phyloP scores from a whole-genome alignment of 2,329 filamentous ascomycete species.

The Scedosporium apiospermum region DNA sequence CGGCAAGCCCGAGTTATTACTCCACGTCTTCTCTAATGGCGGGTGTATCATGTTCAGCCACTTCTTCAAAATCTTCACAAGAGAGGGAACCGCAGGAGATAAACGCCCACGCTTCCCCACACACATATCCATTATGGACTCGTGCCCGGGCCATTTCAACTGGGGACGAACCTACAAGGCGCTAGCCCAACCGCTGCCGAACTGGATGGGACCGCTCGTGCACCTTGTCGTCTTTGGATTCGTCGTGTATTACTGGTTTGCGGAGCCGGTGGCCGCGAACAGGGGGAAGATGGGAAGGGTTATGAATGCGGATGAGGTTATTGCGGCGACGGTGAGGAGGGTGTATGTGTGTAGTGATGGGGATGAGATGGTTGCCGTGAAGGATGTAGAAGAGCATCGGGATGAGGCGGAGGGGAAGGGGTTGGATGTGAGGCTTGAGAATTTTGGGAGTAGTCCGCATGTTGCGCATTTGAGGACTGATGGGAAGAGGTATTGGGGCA shows the following conservation, averaged over 20 bases:
- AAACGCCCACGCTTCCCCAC: constrained; percentile 22
- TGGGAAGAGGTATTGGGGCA: constrained; percentile 11
- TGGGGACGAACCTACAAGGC: background rate
- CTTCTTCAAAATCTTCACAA: constrained; percentile 25
- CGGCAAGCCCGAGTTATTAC: constrained; percentile 25
- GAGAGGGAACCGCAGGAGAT: constrained; percentile 11
- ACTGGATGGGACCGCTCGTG: background rate
- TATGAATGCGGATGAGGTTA: constrained; percentile 8
- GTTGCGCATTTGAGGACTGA: constrained; percentile 12
- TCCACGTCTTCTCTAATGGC: constrained; percentile 45
- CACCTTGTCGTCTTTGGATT: background rate
- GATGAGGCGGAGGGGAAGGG: constrained; percentile 7
- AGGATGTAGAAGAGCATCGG: constrained; percentile 10
- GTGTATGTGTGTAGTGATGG: constrained; percentile 12
- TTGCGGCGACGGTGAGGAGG: constrained; percentile 8
- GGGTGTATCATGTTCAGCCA: constrained; percentile 32
- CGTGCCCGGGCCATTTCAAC: background rate
- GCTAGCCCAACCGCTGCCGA: background rate
- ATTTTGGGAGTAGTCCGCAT: constrained; percentile 9
- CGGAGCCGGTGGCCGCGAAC: background rate
- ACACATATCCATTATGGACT: constrained; percentile 29
- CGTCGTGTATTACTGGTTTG: background rate
- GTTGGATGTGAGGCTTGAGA: constrained; percentile 10
- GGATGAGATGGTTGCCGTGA: constrained; percentile 8
- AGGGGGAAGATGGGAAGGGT: constrained; percentile 6